Evolutionary conservation across 2,329 filamentous ascomycete species (phyloP).

Genomic region (Hymenoscyphus linearis): DNA sequence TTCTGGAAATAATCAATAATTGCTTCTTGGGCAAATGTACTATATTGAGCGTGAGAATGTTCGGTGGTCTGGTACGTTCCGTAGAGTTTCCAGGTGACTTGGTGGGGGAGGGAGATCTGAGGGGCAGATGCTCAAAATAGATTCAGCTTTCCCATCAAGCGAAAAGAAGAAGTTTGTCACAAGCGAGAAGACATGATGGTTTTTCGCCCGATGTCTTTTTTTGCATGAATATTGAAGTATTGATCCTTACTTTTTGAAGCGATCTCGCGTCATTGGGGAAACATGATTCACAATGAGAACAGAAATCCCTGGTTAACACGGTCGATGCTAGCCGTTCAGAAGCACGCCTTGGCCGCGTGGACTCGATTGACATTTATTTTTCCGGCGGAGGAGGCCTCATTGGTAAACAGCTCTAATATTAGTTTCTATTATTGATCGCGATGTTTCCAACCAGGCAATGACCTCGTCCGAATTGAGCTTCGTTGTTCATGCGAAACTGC

Average conservation of each 20-base stretch:
- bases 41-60: background rate
- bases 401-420: slow-evolving; percentile 24
- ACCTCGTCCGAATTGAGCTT: slow-evolving; percentile 16
- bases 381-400: slow-evolving; percentile 18
- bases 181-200: slow-evolving; percentile 5
- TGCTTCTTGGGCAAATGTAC: slow-evolving; percentile 8
- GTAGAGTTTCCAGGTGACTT: background rate
- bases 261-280: slow-evolving; percentile 21
- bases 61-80: background rate
- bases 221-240: slow-evolving; percentile 24
- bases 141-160: slow-evolving; percentile 14
- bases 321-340: slow-evolving; percentile 4
- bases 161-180: slow-evolving; percentile 6
- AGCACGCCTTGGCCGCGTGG: slow-evolving; percentile 18
- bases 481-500: slow-evolving; percentile 23
- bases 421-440: slow-evolving; percentile 25
- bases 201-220: slow-evolving; percentile 10
- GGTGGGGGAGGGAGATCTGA: background rate
- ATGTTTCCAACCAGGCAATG: slow-evolving; percentile 21
- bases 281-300: slow-evolving; percentile 21
- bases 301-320: slow-evolving; percentile 7
- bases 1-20: slow-evolving; percentile 13
- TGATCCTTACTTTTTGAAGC: slow-evolving; percentile 8
- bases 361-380: slow-evolving; percentile 15
- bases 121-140: slow-evolving; percentile 15